phyloP scores from a whole-genome alignment of 2,329 filamentous ascomycete genomes.

The Venturia carpophila region DNA sequence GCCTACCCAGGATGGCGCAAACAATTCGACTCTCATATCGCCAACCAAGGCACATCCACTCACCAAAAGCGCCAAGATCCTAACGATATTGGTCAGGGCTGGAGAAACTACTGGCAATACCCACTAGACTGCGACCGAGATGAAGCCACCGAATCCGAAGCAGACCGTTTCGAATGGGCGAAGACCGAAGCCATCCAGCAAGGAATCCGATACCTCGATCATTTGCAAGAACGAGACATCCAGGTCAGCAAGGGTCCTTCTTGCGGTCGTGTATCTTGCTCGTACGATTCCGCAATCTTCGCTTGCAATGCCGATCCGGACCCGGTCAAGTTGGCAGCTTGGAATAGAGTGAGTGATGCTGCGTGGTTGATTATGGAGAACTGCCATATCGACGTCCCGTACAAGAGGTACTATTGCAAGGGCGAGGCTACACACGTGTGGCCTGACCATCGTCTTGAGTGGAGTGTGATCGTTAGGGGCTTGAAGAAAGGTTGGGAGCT shows the following conservation, averaged over 20 bases:
- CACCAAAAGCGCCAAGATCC: neutral
- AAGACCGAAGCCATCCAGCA: neutral
- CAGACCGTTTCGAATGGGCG: neutral
- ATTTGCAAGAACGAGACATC: neutral
- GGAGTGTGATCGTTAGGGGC: neutral
- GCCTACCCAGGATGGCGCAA: neutral
- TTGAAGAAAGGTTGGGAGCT: neutral
- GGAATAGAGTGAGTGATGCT: neutral
- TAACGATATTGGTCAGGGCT: too few relatives aligned
- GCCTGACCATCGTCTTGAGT: neutral
- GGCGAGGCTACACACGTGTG: neutral
- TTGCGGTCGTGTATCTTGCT: neutral
- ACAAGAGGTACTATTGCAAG: neutral
- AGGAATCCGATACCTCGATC: neutral
- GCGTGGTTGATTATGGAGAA: neutral
- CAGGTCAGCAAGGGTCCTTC: neutral
- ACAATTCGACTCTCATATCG: neutral
- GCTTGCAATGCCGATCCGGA: neutral
- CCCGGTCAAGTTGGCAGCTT: neutral
- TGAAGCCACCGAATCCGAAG: neutral
- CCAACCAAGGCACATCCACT: neutral
- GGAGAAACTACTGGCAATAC: neutral
- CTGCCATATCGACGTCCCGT: neutral
- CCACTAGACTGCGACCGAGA: neutral
- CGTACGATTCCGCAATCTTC: neutral